Evolutionary conservation across 2,329 filamentous ascomycete species (phyloP), one percentile per base, ranked within the genome.

Genomic region (Arthrobotrys entomopaga): DNA sequence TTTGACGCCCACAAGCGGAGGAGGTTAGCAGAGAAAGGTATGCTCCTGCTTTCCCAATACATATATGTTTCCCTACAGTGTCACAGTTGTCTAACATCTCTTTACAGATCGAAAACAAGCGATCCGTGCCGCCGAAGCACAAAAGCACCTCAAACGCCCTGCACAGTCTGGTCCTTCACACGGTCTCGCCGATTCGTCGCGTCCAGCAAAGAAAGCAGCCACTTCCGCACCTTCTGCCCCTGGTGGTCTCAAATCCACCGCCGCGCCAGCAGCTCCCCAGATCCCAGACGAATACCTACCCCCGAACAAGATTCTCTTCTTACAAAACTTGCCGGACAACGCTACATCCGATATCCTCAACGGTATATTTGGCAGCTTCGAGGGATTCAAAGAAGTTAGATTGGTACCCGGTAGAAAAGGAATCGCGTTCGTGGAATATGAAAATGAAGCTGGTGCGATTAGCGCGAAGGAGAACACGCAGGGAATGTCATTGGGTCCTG

Each of bases 211-310:
- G 8, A 83, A 83, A 15, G 80, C 86, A 16, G 80, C 81, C 60
- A 83, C 82, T 48, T 79, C 81, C n/a, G 82, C 83, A 65, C 65
- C 81, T 66, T 78, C 89, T 15, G 86, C 87, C n/a, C 87, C 89
- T 78, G 88, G 88, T 48, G 91, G 91, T 38, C 87, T 94, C 83
- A 96, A 96, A 81, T 87, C 91, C 3, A 90, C 90, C 69, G 86
- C 88, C 4, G 85, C 88, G 13, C 71, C 71, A n/a, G 85, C 88
- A 0, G 85, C 89, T 2, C 86, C 90, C 10, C 90, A 93, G 65
- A 89, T 98, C 16, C 93, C 93, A n/a, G 95, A 98, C 86, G 95
- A 99, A 83, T 98, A 97, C 82, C 87, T 98, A 2, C 94, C 94
- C 2, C 94, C 95, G 40, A 98, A 98, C 87, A 97, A 97, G 84